Percentiles rank a stretch among this genome's conserved stretches.
phyloP scores from a whole-genome alignment of 768 basidiomycete species.

The Amanita pseudoporphyria region DNA sequence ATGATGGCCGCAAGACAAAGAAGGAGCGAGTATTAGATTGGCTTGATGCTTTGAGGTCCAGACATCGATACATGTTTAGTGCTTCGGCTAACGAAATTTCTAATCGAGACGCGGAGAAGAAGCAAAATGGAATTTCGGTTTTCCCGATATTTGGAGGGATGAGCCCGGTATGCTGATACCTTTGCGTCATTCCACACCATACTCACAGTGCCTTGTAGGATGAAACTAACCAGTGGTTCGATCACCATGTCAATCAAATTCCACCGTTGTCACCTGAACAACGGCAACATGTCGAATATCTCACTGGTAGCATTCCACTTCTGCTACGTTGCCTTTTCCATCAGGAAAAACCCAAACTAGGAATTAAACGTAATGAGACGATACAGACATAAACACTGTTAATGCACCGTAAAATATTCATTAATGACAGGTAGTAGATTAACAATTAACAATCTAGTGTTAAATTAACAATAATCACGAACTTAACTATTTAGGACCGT shows the following conservation, averaged over 20 bases:
- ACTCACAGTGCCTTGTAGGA: conserved; percentile 10
- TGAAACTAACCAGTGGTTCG: conserved; percentile 11
- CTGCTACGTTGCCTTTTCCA: conserved; percentile 11
- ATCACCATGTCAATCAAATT: conserved; percentile 4
- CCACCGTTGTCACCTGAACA: conserved; percentile 10
- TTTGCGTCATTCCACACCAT: conserved; percentile 6
- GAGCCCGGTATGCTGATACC: conserved; percentile 9
- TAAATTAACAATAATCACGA: too few relatives aligned
- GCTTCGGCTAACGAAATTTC: conserved; percentile 11
- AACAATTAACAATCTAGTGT: too few relatives aligned
- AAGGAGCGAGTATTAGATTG: background rate
- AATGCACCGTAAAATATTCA: too few relatives aligned
- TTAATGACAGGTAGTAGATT: too few relatives aligned
- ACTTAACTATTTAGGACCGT: too few relatives aligned
- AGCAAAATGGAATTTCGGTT: conserved; percentile 10
- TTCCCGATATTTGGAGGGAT: conserved; percentile 10
- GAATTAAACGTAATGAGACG: too few relatives aligned
- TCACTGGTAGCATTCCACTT: conserved; percentile 11
- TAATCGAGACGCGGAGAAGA: conserved; percentile 8
- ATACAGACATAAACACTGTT: too few relatives aligned
- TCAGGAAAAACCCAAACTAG: too few relatives aligned
- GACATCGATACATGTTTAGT: conserved; percentile 10
- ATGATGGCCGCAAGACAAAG: background rate
- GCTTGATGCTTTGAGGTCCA: conserved; percentile 5
- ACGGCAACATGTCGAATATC: conserved; percentile 10